Conservation (phyloP, 2,329 filamentous ascomycete species). For the Truncatella angustata region DNA sequence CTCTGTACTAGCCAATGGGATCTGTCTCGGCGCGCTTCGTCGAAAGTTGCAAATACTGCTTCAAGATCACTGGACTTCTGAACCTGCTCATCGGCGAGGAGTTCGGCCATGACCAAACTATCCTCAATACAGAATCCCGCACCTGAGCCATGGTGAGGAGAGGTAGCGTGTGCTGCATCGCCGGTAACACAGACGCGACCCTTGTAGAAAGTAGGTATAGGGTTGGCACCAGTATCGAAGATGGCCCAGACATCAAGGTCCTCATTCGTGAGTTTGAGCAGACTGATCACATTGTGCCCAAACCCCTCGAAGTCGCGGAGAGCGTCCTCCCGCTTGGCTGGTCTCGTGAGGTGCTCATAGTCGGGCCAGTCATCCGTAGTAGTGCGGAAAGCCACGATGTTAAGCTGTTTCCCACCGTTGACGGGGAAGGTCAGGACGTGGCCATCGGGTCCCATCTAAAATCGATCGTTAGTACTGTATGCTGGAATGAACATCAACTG, state of each 20-base stretch:
- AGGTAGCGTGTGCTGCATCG: constrained; percentile 9
- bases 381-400: constrained; percentile 43
- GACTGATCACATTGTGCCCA: constrained; percentile 12
- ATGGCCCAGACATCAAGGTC: constrained; percentile 9
- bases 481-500: no score
- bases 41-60: constrained; percentile 4
- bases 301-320: constrained; percentile 34
- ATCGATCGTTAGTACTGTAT: neutral
- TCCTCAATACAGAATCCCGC: constrained; percentile 10
- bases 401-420: constrained; percentile 51
- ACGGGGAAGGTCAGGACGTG: constrained; percentile 60
- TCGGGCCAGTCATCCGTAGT: constrained; percentile 29
- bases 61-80: neutral
- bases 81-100: neutral
- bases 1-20: constrained; percentile 12
- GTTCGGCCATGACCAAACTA: neutral
- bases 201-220: neutral
- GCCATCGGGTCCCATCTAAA: constrained; percentile 40
- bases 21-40: constrained; percentile 2
- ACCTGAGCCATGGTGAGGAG: constrained; percentile 7
- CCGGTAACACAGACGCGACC: constrained; percentile 4
- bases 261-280: constrained; percentile 5
- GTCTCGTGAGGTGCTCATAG: constrained; percentile 17
- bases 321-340: constrained; percentile 30
- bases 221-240: constrained; percentile 9